Percentiles rank a stretch among this genome's conserved stretches.
phyloP scores from a whole-genome alignment of 495 filamentous ascomycete genomes.

The Cercophora sp. region DNA sequence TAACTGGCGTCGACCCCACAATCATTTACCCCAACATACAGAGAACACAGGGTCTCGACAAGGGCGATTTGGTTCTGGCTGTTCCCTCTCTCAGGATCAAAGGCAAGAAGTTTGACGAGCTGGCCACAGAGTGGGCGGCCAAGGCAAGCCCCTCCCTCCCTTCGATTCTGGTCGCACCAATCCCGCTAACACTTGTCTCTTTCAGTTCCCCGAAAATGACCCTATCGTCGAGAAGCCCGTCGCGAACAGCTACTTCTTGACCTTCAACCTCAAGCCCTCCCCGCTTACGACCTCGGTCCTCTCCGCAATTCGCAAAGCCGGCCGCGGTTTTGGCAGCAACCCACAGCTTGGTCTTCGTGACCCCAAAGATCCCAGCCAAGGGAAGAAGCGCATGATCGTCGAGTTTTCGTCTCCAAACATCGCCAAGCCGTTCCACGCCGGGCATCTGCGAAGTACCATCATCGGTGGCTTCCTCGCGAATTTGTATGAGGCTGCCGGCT shows the following conservation, averaged over 20 bases:
- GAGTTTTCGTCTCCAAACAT: constrained; percentile 61
- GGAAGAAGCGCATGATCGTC: constrained; percentile 62
- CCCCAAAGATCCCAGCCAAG: constrained; percentile 63
- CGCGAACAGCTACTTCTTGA: constrained; percentile 61
- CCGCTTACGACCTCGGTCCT: constrained; percentile 60
- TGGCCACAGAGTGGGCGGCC: constrained; percentile 64
- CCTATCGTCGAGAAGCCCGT: constrained; percentile 65
- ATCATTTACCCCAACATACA: constrained; percentile 74
- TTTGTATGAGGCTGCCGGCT: constrained; percentile 55
- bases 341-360: constrained; percentile 62
- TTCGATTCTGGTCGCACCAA: neutral
- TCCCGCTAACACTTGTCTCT: neutral
- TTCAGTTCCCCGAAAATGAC: constrained; percentile 73
- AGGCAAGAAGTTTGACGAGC: constrained; percentile 71
- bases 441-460: constrained; percentile 63
- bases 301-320: constrained; percentile 57
- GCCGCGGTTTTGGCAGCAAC: constrained; percentile 63
- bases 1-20: constrained; percentile 65
- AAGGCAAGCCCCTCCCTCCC: constrained; percentile 44
- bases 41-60: constrained; percentile 82
- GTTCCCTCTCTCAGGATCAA: constrained; percentile 78
- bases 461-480: constrained; percentile 63
- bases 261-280: constrained; percentile 72
- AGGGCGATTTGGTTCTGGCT: constrained; percentile 81
- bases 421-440: constrained; percentile 65